Conservation (phyloP, 176 grass and related monocot genomes). For the Themeda triandra region DNA sequence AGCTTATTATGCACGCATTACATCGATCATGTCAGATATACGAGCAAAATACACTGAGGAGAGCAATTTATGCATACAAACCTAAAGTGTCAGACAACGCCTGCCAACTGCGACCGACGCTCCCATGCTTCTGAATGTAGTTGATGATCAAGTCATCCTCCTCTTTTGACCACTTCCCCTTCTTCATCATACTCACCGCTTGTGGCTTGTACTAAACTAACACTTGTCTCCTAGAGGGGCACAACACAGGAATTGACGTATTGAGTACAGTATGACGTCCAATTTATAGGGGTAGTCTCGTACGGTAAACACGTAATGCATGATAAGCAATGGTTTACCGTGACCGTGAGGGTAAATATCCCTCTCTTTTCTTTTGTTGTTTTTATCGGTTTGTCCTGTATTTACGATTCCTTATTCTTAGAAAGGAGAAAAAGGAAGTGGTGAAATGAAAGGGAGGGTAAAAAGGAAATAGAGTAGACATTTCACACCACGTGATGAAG, state of each 20-base stretch:
- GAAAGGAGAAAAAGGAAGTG: no score
- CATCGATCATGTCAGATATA: background rate
- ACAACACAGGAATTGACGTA: background rate
- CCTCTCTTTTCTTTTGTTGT: no score
- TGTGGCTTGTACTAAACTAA: no score
- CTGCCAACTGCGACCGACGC: slow-evolving; percentile 46
- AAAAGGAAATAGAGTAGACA: background rate
- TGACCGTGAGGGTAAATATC: slow-evolving; percentile 11
- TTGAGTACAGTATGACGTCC: background rate
- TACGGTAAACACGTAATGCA: no score
- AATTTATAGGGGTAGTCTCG: no score
- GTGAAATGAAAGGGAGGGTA: no score
- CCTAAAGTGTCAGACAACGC: slow-evolving; percentile 44
- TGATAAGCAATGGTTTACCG: no score
- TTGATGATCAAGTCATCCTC: slow-evolving; percentile 45
- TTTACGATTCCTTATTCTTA: no score
- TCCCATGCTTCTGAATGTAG: slow-evolving; percentile 36
- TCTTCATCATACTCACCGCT: background rate
- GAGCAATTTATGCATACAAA: background rate
- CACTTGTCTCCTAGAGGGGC: background rate
- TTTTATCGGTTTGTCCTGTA: no score
- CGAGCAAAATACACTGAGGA: background rate
- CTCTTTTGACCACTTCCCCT: slow-evolving; percentile 43
- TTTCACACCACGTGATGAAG: slow-evolving; percentile 1
- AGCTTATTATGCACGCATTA: background rate